phyloP scores from a whole-genome alignment of 345 rosid genomes.

The Tarenaya hassleriana region DNA sequence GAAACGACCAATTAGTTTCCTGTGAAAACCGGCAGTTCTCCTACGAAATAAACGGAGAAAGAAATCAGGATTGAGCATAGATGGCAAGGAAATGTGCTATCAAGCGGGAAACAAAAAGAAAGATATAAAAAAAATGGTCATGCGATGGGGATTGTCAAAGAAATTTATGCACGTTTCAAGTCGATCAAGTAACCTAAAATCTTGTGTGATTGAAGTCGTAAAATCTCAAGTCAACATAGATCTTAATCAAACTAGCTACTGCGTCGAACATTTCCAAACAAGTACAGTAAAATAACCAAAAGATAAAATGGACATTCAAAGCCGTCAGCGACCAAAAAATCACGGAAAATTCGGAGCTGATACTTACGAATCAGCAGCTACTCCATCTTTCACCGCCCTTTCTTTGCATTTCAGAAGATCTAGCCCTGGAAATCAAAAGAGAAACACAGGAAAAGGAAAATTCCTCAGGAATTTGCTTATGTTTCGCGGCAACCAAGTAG shows the following conservation, averaged over 20 bases:
- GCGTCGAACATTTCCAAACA: too few species aligned
- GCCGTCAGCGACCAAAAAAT: not conserved
- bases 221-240: not conserved
- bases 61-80: slow-evolving; percentile 28
- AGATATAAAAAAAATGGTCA: too few species aligned
- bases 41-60: slow-evolving; percentile 28
- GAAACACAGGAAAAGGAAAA: not conserved
- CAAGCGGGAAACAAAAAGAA: too few species aligned
- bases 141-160: too few species aligned
- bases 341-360: not conserved
- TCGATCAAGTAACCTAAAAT: too few species aligned
- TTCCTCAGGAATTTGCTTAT: slow-evolving; percentile 3
- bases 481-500: slow-evolving; percentile 11
- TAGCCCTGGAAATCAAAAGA: slow-evolving; percentile 35
- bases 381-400: slow-evolving; percentile 26
- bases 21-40: slow-evolving; percentile 32
- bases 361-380: slow-evolving; percentile 17
- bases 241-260: not conserved
- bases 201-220: too few species aligned
- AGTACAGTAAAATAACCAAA: too few species aligned
- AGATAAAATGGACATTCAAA: too few species aligned
- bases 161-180: too few species aligned
- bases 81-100: slow-evolving; percentile 11
- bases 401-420: slow-evolving; percentile 38
- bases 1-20: slow-evolving; percentile 29